phyloP scores from a whole-genome alignment of 1,284 basidiomycete genomes.

The Laetiporus sulphureus region DNA sequence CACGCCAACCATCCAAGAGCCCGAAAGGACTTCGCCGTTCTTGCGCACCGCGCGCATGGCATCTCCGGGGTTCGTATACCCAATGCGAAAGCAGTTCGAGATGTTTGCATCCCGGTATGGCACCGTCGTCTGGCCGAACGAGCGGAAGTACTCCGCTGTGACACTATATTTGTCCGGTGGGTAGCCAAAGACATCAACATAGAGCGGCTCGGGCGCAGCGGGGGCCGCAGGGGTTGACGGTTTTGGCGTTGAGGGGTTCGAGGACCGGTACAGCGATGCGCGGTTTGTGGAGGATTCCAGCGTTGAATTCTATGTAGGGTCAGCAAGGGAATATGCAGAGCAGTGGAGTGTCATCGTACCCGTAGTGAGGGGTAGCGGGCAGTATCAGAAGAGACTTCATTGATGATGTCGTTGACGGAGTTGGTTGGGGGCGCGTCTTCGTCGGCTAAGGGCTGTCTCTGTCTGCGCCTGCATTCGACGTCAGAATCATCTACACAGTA shows the following conservation, averaged over 20 bases:
- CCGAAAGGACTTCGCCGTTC: slow-evolving; percentile 70
- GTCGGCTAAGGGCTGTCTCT: slow-evolving; percentile 55
- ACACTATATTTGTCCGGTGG: slow-evolving; percentile 65
- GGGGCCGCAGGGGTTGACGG: slow-evolving; percentile 19
- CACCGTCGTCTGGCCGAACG: slow-evolving; percentile 58
- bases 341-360: slow-evolving; percentile 27
- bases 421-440: slow-evolving; percentile 68
- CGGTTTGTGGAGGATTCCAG: slow-evolving; percentile 25
- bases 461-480: slow-evolving; percentile 27
- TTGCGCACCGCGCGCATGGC: slow-evolving; percentile 70
- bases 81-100: slow-evolving; percentile 65
- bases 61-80: slow-evolving; percentile 60
- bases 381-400: slow-evolving; percentile 41
- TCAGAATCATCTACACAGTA: background rate
- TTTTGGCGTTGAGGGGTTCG: slow-evolving; percentile 26
- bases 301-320: slow-evolving; percentile 24
- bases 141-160: slow-evolving; percentile 66
- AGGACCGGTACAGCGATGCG: slow-evolving; percentile 17
- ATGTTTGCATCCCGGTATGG: slow-evolving; percentile 57
- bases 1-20: slow-evolving; percentile 74
- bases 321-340: background rate
- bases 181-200: slow-evolving; percentile 71
- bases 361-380: slow-evolving; percentile 35
- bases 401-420: slow-evolving; percentile 66
- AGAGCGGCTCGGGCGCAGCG: slow-evolving; percentile 32